Evolutionary conservation across 345 rosid species (phyloP), one percentile per base, ranked within the genome.

Genomic region (Odontarrhena argentea): DNA sequence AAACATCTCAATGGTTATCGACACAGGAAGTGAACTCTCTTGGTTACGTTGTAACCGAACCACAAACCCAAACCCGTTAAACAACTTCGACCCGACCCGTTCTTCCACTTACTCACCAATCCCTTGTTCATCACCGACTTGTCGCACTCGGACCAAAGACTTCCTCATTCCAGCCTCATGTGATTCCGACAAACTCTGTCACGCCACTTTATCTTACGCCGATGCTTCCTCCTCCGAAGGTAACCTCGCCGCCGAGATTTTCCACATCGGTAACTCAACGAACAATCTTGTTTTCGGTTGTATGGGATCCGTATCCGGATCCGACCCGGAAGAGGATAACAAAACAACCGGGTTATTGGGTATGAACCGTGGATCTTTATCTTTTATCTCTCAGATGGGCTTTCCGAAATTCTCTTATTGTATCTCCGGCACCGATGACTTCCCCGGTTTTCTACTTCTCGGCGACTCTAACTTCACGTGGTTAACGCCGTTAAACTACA

Each of bases 1-100:
- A 68, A 88, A 85, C 68, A 87, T 86, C 54, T 78, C 97, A 69
- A 81, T 92, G 92, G 98, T 87, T 40, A 67, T 92, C 35, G 96
- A 92, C 85, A 92, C 98, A 3, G 96, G 98, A 12, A 87, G 95
- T 62, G 98, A 92, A 67, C 96, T 88, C 74, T 82, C 95, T 12
- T 92, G 98, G 98, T 83, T 92, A 30, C 87, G 79, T n/a, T 92
- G 98, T 72, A 87, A 85, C 84, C 81, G 30, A 15, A 47, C 72
- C 12, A 6, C 69, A 22, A 67, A 51, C 7, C 40, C 55, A 8
- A 70, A 71, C 65, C 83, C 86, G 65, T 6, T 46, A 7, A 13
- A 75, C 50, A 46, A 28, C 0, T 89, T 87, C 53, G 82, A 89
- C 83, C 87, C 88, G 69, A 78, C 55, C 71, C 86, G 76, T 9